phyloP scores from a whole-genome alignment of 345 rosid genomes.

The Erodium maritimum region DNA sequence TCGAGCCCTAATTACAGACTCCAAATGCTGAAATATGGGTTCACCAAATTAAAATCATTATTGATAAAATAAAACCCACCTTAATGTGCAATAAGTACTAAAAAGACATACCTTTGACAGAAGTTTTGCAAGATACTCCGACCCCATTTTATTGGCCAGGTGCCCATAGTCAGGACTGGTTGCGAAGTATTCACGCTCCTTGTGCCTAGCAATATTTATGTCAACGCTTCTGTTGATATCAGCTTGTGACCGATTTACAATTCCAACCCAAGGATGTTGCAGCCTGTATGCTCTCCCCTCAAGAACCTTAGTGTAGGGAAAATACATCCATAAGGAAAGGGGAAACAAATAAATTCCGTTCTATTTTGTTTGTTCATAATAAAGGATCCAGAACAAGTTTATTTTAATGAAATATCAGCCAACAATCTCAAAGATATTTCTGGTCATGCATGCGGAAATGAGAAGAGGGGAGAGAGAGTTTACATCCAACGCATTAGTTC shows the following conservation, averaged over 20 bases:
- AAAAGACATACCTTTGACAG: constrained; percentile 16
- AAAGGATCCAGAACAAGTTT: no score
- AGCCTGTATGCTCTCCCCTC: constrained; percentile 21
- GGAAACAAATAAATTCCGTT: no score
- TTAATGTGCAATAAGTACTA: not conserved
- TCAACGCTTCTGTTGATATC: constrained; percentile 18
- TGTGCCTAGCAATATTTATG: constrained; percentile 19
- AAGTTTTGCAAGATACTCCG: constrained; percentile 19
- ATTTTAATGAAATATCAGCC: not conserved
- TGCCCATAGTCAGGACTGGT: constrained; percentile 23
- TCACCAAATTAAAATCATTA: not conserved
- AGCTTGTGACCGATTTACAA: constrained; percentile 25
- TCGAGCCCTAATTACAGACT: constrained; percentile 19
- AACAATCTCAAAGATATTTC: not conserved
- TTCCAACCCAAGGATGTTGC: constrained; percentile 24
- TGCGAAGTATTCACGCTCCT: constrained; percentile 18
- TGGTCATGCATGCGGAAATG: not conserved
- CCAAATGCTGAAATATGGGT: constrained; percentile 17
- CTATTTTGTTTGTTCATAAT: not conserved
- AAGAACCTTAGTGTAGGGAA: constrained; percentile 11
- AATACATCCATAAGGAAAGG: not conserved
- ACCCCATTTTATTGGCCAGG: constrained; percentile 23
- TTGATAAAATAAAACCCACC: not conserved
- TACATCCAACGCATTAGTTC: constrained; percentile 82
- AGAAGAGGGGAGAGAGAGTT: constrained; percentile 11